Conservation (phyloP, 129 eudicot genomes). For the Silybum marianum region DNA sequence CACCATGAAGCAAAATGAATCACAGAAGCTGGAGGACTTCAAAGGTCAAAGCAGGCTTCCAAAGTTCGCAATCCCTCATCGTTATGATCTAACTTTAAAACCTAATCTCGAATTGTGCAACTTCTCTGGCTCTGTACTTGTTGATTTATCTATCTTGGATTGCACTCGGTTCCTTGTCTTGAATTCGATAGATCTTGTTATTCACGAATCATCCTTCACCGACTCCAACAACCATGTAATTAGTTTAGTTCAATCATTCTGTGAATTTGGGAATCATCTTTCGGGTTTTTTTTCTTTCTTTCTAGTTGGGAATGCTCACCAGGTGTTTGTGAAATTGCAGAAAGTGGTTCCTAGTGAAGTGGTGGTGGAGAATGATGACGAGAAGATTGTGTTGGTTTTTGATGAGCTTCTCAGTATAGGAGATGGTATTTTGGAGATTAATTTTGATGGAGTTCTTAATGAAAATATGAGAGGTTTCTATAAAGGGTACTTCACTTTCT, state of each 20-base stretch:
- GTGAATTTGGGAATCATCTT: background rate
- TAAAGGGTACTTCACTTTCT: constrained; percentile 34
- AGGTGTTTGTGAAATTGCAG: constrained; percentile 38
- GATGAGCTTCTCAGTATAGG: constrained; percentile 35
- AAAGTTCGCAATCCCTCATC: constrained; percentile 47
- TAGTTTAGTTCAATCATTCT: background rate
- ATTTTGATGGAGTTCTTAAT: constrained; percentile 39
- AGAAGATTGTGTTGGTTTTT: constrained; percentile 43
- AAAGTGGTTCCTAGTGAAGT: constrained; percentile 35
- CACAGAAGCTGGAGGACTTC: constrained; percentile 30
- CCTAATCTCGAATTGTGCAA: constrained; percentile 37
- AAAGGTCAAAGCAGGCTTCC: constrained; percentile 59
- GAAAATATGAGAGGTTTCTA: constrained; percentile 49
- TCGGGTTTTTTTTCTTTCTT: background rate
- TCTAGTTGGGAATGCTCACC: constrained; percentile 17
- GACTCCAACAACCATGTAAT: constrained; percentile 30
- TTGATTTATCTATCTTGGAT: constrained; percentile 31
- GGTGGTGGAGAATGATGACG: constrained; percentile 39
- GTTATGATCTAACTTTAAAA: constrained; percentile 42
- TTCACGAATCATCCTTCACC: constrained; percentile 28
- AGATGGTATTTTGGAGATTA: constrained; percentile 39
- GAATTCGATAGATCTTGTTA: constrained; percentile 39
- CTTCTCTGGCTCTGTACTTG: constrained; percentile 41
- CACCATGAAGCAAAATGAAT: constrained; percentile 32
- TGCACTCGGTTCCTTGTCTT: constrained; percentile 45